Evolutionary conservation across 257 asterid species (phyloP).

Genomic region (Solanum arcanum): DNA sequence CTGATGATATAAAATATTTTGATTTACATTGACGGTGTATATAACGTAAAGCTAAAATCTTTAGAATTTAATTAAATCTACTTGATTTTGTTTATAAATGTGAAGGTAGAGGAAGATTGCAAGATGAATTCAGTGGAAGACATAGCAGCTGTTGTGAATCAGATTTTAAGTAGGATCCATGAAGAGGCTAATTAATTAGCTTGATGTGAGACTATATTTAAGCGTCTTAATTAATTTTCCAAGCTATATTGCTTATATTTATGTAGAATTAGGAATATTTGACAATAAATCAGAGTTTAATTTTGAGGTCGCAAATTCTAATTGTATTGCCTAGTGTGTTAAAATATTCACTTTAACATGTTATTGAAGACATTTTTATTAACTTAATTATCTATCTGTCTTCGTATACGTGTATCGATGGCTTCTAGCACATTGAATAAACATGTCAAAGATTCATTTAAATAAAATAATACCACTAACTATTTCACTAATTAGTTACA

Average conservation of each 20-base stretch:
- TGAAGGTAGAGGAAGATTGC: conserved; percentile 36
- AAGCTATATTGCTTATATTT: neutral
- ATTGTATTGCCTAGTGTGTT: neutral
- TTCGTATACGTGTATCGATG: neutral
- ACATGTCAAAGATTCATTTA: neutral
- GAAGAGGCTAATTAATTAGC: conserved; percentile 2
- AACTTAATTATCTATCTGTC: neutral
- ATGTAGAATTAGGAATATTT: neutral
- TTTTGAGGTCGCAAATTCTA: neutral
- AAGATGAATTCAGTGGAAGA: conserved; percentile 20
- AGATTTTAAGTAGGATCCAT: conserved; percentile 7
- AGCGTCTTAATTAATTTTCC: neutral
- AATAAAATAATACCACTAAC: neutral
- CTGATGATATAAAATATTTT: neutral
- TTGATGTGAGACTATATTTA: neutral
- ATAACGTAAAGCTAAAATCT: neutral
- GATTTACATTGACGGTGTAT: neutral
- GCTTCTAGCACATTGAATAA: neutral
- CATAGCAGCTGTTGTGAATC: conserved; percentile 28
- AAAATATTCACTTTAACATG: neutral
- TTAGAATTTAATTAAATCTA: neutral
- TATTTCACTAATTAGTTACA: neutral
- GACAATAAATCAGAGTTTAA: neutral
- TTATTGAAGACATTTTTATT: neutral
- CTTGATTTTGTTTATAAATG: neutral